Evolutionary conservation across 2,329 filamentous ascomycete species (phyloP).

Genomic region (Simplicillium sp.): DNA sequence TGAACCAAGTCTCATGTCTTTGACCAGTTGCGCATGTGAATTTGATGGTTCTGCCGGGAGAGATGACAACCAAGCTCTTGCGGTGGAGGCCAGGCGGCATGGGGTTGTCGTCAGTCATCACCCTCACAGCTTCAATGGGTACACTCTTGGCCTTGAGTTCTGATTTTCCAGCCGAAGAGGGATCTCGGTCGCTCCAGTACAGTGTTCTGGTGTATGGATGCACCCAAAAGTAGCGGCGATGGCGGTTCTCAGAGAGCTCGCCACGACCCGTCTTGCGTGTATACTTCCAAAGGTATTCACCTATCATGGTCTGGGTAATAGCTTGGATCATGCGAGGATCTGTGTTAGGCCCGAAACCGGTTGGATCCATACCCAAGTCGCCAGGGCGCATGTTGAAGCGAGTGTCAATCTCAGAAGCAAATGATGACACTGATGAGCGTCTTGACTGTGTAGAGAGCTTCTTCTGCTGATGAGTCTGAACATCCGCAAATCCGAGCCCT

Average conservation of each 20-base stretch:
- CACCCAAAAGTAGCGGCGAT: conserved; percentile 97
- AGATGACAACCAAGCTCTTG: conserved; percentile 85
- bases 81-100: conserved; percentile 90
- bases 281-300: conserved; percentile 98
- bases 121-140: conserved; percentile 82
- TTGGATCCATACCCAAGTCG: conserved; percentile 38
- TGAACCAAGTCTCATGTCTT: conserved; percentile 97
- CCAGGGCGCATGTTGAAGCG: conserved; percentile 69
- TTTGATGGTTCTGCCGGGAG: conserved; percentile 80
- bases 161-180: conserved; percentile 63
- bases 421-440: conserved; percentile 87
- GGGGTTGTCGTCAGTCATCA: conserved; percentile 89
- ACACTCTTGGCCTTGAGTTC: conserved; percentile 82
- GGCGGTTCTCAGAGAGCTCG: conserved; percentile 79
- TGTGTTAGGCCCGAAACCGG: conserved; percentile 60
- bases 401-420: conserved; percentile 85
- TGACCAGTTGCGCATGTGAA: conserved; percentile 92
- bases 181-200: conserved; percentile 93
- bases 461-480: conserved; percentile 39
- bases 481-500: conserved; percentile 35
- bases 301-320: conserved; percentile 99
- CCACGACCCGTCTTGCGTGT: conserved; percentile 87
- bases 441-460: conserved; percentile 21
- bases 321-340: conserved; percentile 98
- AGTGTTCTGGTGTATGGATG: conserved; percentile 93